These are phyloP conservation scores for Haberlea rhodopensis DNA, from an alignment of 257 asterid genomes.

Conservation along the genomic window DNA sequence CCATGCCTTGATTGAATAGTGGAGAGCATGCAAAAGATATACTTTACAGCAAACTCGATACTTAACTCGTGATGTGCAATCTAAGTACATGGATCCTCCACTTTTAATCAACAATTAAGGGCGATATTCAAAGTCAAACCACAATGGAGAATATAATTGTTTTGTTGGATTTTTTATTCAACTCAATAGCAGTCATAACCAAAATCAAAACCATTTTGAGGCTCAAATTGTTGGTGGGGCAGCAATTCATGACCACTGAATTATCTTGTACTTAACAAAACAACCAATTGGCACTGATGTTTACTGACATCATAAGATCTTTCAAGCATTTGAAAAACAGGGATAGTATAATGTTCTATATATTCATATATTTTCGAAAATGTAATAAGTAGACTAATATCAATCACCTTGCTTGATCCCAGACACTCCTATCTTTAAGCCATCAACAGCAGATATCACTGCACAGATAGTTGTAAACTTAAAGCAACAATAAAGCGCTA, in stretches of 20 bases:
- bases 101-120: not conserved
- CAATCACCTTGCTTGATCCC: constrained; percentile 66
- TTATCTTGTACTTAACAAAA: not conserved
- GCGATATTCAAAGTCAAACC: not conserved
- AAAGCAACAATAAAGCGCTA: not conserved
- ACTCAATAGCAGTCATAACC: not conserved
- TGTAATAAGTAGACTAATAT: constrained; percentile 23
- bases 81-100: not conserved
- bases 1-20: not conserved
- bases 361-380: constrained; percentile 4
- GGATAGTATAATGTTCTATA: not conserved
- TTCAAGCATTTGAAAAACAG: constrained; percentile 22
- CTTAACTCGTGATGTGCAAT: not conserved
- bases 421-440: constrained; percentile 87
- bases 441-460: constrained; percentile 97
- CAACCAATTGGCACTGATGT: constrained; percentile 18
- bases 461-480: constrained; percentile 36
- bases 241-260: not conserved
- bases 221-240: not conserved
- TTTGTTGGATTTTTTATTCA: not conserved
- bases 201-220: not conserved
- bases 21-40: not conserved
- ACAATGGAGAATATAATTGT: not conserved
- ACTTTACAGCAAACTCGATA: no score
- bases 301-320: constrained; percentile 14